phyloP scores from a whole-genome alignment of 345 rosid genomes.

The Euphorbia tirucalli region DNA sequence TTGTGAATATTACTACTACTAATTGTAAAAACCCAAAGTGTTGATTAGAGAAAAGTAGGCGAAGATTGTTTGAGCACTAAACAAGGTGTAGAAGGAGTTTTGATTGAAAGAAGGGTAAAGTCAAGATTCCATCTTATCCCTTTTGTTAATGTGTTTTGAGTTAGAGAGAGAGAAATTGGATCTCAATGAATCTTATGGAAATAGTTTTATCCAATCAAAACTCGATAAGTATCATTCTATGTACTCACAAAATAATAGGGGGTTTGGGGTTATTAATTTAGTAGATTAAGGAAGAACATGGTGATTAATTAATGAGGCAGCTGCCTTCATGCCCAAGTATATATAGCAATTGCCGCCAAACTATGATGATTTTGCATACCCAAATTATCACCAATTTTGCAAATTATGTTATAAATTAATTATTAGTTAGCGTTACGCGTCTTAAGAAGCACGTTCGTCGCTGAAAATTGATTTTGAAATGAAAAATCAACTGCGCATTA shows the following conservation, averaged over 20 bases:
- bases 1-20: no score
- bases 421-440: slow-evolving; percentile 23
- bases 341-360: not conserved
- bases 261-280: slow-evolving; percentile 7
- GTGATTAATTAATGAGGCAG: not conserved
- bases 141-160: slow-evolving; percentile 9
- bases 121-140: slow-evolving; percentile 47
- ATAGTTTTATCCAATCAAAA: slow-evolving; percentile 8
- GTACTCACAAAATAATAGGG: no score
- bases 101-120: slow-evolving; percentile 16
- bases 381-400: slow-evolving; percentile 12
- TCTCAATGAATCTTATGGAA: slow-evolving; percentile 15
- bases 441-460: slow-evolving; percentile 18
- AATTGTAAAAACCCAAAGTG: no score
- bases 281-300: slow-evolving; percentile 29
- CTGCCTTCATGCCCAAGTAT: slow-evolving; percentile 10
- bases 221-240: not conserved
- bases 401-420: not conserved
- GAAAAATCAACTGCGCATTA: not conserved
- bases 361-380: slow-evolving; percentile 15
- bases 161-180: slow-evolving; percentile 13
- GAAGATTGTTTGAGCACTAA: slow-evolving; percentile 37
- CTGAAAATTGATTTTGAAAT: not conserved
- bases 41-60: slow-evolving; percentile 3
- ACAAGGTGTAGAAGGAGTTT: slow-evolving; percentile 18